phyloP scores from a whole-genome alignment of 305 asterid genomes.

The Solanum aculeatissimum region DNA sequence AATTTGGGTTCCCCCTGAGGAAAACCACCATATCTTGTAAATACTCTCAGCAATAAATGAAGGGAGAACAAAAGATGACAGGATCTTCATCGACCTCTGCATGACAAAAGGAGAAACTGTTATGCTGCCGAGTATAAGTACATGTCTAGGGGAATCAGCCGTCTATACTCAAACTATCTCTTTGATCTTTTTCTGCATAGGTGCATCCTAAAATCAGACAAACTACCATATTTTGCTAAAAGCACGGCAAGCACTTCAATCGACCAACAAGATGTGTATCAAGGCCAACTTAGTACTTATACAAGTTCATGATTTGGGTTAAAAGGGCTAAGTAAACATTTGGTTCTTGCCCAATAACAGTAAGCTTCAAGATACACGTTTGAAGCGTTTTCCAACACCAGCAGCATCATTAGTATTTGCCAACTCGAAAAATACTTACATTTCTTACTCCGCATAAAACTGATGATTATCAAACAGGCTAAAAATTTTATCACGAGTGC shows the following conservation, averaged over 20 bases:
- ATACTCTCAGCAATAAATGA: constrained; percentile 48
- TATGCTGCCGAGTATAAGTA: neutral
- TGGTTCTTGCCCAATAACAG: neutral
- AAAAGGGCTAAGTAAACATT: neutral
- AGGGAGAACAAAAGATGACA: constrained; percentile 72
- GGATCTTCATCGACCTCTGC: constrained; percentile 85
- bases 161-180: neutral
- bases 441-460: neutral
- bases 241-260: neutral
- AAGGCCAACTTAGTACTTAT: neutral
- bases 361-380: neutral
- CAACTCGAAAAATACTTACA: neutral
- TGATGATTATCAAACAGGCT: neutral
- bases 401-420: neutral
- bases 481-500: neutral
- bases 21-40: constrained; percentile 93
- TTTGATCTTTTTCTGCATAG: neutral
- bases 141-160: neutral
- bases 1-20: constrained; percentile 61
- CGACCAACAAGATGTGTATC: neutral
- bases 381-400: neutral
- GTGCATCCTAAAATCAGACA: neutral
- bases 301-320: neutral
- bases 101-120: neutral
- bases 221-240: neutral